phyloP scores from a whole-genome alignment of 2,329 filamentous ascomycete genomes.

The Fusarium torreyae region DNA sequence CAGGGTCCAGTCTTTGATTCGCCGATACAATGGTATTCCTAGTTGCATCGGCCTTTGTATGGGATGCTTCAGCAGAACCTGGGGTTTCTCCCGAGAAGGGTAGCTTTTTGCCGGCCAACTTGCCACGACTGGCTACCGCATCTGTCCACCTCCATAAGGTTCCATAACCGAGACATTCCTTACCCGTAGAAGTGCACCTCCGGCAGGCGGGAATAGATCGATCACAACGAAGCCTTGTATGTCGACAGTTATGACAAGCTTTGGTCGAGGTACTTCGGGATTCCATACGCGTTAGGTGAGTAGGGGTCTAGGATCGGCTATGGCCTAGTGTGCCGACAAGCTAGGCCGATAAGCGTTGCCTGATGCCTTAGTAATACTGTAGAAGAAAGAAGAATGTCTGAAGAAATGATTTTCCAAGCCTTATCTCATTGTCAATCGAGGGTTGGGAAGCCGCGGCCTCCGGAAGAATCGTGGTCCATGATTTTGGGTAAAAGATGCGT shows the following conservation, averaged over 20 bases:
- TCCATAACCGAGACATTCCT: constrained; percentile 13
- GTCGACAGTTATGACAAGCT: constrained; percentile 20
- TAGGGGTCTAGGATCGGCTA: no score
- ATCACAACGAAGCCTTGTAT: constrained; percentile 9
- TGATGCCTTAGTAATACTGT: no score
- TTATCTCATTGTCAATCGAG: no score
- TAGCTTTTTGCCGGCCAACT: constrained; percentile 1
- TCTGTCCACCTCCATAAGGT: constrained; percentile 14
- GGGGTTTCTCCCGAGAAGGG: not conserved
- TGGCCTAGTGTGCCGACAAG: no score
- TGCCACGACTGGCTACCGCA: constrained; percentile 7
- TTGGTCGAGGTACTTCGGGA: not conserved
- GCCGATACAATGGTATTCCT: not conserved
- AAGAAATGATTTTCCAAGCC: no score
- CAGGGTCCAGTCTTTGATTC: not conserved
- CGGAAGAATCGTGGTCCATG: no score
- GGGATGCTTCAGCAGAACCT: not conserved
- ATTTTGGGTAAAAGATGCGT: no score
- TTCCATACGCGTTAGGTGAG: not conserved
- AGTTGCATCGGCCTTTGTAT: not conserved
- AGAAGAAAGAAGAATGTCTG: no score
- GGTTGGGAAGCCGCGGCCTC: no score
- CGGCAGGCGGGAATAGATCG: constrained; percentile 8
- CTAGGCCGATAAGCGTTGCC: no score
- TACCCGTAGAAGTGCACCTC: not conserved